Conservation (phyloP, 2,329 filamentous ascomycete genomes). For the Periglandula ipomoeae region DNA sequence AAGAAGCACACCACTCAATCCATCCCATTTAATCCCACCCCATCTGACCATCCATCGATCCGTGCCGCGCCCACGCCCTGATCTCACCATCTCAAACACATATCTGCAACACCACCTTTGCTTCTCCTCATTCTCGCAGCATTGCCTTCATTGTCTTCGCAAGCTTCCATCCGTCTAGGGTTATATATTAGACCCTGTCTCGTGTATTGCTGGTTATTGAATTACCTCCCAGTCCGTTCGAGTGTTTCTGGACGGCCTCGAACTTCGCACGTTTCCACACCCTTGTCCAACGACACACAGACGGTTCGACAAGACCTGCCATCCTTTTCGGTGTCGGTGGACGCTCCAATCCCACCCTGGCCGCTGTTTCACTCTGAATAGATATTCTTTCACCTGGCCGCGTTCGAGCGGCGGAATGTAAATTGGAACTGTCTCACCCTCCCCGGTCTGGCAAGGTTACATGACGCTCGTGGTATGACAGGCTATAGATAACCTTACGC, state of each 20-base stretch:
- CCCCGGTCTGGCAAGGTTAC: conserved; percentile 2
- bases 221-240: too few relatives aligned
- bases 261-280: neutral
- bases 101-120: too few relatives aligned
- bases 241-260: neutral
- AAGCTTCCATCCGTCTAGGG: neutral
- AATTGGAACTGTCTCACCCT: conserved; percentile 9
- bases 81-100: neutral
- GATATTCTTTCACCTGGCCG: conserved; percentile 14
- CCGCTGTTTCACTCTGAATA: conserved; percentile 14
- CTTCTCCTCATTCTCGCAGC: neutral
- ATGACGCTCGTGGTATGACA: conserved; percentile 4
- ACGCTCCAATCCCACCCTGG: conserved; percentile 16
- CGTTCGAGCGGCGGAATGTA: conserved; percentile 10
- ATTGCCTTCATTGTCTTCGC: neutral
- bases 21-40: too few relatives aligned
- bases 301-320: conserved; percentile 4
- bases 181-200: neutral
- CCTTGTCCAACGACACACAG: conserved; percentile 5
- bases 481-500: conserved; percentile 9
- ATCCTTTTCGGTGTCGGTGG: conserved; percentile 11
- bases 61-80: neutral
- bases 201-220: too few relatives aligned
- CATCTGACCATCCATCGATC: neutral
- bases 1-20: neutral